Evolutionary conservation across 176 grass and related monocot species (phyloP), one percentile per base, ranked within the genome.

Genomic region (Cocos nucifera): DNA sequence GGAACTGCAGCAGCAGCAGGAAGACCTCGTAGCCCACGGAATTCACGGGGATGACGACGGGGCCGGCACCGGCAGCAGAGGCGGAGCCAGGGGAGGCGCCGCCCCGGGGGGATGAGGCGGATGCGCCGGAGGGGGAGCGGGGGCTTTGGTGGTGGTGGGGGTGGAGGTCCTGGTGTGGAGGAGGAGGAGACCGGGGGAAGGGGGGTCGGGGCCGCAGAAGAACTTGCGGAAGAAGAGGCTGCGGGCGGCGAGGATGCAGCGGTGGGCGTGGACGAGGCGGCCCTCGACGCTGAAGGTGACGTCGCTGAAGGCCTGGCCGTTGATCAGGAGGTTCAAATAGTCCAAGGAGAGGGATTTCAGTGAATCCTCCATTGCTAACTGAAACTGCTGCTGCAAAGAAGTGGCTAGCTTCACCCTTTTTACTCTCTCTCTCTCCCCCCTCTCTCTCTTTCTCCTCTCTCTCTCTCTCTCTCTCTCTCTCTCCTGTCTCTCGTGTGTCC

Each of bases 291-390:
- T 92, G 88, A 98, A 98, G 17, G 94, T 82, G 1, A 93, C 94
- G 63, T 98, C 94, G 61, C 94, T 98, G 81, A 98, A 98, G 65
- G 94, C 94, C 82, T 93, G 94, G 4, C 94, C 88, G 63, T 98
- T 98, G 60, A 98, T 98, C 61, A 98, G 79, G 54, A 98, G 74
- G 85, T 98, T 98, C 3, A 98, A 88, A 79, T 98, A 98, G 84
- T 98, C 94, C 62, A 93, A 72, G 49, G 94, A 98, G 26, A 98
- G 82, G 59, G 81, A 88, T 74, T 93, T 98, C 54, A 98, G 79
- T 8, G 94, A 76, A 26, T 93, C 94, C 65, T 98, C 94, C 93
- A 98, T 98, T 62, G 80, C 78, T 14, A 44, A 14, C 35, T 14
- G 10, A 44, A 12, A 12, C 35, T 14, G 35, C 10, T 44, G 35